A percentile compares a stretch with the other conserved stretches of the same genome.
Evolutionary conservation across 441 rosid genomes (phyloP).

Genomic region (Gossypium lobatum): DNA sequence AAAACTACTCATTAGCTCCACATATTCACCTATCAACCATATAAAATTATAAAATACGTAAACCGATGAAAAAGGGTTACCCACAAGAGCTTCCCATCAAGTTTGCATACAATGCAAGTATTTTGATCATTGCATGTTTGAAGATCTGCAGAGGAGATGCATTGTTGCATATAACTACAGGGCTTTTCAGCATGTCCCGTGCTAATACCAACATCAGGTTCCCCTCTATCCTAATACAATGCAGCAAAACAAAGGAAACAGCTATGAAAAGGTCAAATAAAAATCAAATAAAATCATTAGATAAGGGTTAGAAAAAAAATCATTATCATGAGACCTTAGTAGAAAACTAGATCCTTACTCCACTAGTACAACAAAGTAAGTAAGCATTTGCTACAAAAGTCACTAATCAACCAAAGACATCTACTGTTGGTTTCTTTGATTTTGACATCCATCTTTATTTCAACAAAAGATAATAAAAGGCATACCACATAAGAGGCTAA

Average conservation of each 20-base stretch:
- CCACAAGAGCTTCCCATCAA: slow-evolving; percentile 50
- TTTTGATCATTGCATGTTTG: slow-evolving; percentile 20
- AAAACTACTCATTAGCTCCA: neutral
- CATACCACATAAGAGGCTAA: neutral
- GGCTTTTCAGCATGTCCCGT: neutral
- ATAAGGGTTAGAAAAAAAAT: neutral
- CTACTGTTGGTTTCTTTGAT: neutral
- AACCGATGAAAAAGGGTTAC: slow-evolving; percentile 27
- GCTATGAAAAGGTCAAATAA: slow-evolving; percentile 13
- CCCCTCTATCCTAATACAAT: slow-evolving; percentile 38
- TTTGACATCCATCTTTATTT: neutral
- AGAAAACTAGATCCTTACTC: neutral
- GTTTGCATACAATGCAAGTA: slow-evolving; percentile 41
- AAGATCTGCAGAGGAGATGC: neutral
- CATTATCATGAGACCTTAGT: neutral
- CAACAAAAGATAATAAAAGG: neutral
- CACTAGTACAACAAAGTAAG: neutral
- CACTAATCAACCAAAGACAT: neutral
- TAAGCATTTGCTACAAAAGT: neutral
- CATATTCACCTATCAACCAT: slow-evolving; percentile 3
- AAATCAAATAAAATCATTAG: neutral
- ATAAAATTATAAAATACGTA: neutral
- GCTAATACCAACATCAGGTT: neutral
- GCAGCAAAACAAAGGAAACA: slow-evolving; percentile 19
- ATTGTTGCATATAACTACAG: neutral